These are phyloP conservation scores for Cladophialophora bantiana DNA, from an alignment of 2,329 filamentous ascomycete genomes.

Conservation along the genomic window DNA sequence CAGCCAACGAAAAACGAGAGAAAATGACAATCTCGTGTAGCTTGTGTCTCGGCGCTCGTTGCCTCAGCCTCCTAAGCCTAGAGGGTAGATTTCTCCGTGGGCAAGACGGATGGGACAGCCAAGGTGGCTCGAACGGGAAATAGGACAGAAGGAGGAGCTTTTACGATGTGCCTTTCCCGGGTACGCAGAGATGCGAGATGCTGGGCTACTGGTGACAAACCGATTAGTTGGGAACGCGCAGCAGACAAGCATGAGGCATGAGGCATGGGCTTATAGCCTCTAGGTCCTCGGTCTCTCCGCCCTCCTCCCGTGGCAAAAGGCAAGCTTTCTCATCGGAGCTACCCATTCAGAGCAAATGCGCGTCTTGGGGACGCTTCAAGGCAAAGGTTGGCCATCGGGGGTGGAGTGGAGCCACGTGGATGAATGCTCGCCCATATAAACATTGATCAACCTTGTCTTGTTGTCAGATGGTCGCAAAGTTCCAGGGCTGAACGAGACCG, in stretches of 20 bases:
- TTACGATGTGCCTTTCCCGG: not conserved
- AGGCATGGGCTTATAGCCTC: not conserved
- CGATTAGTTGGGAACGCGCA: slow-evolving; percentile 18
- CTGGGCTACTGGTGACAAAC: not conserved
- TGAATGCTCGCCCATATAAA: not conserved
- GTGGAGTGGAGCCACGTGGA: slow-evolving; percentile 26
- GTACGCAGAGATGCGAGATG: not conserved
- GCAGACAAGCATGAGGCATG: not conserved
- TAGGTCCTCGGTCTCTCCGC: not conserved
- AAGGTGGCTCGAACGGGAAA: not conserved
- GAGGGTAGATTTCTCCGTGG: not conserved
- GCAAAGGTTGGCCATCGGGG: not conserved
- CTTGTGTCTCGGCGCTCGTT: not conserved
- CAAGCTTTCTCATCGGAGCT: not conserved
- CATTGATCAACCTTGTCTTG: not conserved
- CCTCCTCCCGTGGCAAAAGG: not conserved
- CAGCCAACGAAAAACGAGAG: not conserved
- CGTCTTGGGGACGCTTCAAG: not conserved
- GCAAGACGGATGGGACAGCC: not conserved
- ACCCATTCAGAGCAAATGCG: not conserved
- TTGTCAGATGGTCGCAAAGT: not conserved
- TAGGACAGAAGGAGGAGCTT: not conserved
- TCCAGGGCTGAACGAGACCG: not conserved
- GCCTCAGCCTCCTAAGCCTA: not conserved
- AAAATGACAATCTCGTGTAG: not conserved